These are phyloP conservation scores for Acer yangbiense DNA, from an alignment of 345 rosid genomes.

Conservation along the genomic window DNA sequence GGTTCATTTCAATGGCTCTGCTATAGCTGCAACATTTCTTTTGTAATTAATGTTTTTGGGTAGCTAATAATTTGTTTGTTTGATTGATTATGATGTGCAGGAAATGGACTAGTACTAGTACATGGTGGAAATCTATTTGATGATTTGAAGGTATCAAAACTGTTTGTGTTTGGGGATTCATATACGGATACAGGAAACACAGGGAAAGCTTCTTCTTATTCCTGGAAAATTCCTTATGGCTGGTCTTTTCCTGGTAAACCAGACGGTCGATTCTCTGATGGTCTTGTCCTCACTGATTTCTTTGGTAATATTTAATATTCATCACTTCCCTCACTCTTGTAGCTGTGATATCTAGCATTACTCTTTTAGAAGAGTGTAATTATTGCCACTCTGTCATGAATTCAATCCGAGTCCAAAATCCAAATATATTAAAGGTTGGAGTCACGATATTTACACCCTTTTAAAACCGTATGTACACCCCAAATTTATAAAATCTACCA, in stretches of 20 bases:
- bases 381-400: too few species aligned
- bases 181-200: constrained; percentile 69
- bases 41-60: not conserved
- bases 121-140: constrained; percentile 4
- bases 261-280: constrained; percentile 63
- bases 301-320: constrained; percentile 30
- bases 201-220: constrained; percentile 22
- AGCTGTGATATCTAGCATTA: too few species aligned
- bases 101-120: not conserved
- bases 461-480: too few species aligned
- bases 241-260: constrained; percentile 64
- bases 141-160: constrained; percentile 38
- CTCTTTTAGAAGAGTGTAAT: too few species aligned
- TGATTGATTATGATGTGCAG: not conserved
- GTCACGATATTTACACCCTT: too few species aligned
- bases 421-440: too few species aligned
- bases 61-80: not conserved
- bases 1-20: not conserved
- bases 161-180: constrained; percentile 73
- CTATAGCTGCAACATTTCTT: too few species aligned
- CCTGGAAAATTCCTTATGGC: constrained; percentile 67
- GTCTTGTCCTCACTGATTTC: constrained; percentile 58
- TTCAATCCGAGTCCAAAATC: too few species aligned
- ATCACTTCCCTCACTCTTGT: not conserved
- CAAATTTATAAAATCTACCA: too few species aligned